Evolutionary conservation across 768 basidiomycete genomes (phyloP).

Genomic region (Suillus occidentalis): DNA sequence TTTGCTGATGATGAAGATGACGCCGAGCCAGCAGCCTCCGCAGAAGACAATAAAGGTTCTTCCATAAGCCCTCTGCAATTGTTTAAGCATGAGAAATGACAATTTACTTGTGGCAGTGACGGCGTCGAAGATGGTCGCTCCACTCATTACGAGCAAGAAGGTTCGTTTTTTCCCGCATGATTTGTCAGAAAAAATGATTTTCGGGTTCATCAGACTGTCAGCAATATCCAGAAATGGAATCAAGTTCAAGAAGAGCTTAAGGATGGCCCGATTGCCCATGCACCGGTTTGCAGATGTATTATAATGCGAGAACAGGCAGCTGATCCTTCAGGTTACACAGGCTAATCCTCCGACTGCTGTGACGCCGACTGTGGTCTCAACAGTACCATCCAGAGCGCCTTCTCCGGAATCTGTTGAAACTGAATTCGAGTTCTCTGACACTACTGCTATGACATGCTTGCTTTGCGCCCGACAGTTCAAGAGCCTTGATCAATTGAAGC

Average conservation of each 20-base stretch:
- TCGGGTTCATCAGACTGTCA: constrained; percentile 59
- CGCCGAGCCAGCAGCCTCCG: constrained; percentile 41
- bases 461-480: constrained; percentile 96
- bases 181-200: constrained; percentile 5
- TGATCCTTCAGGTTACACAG: constrained; percentile 11
- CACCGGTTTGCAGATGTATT: constrained; percentile 22
- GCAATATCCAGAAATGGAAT: constrained; percentile 97
- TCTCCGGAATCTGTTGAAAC: constrained; percentile 45
- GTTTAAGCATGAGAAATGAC: constrained; percentile 13
- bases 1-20: constrained; percentile 40
- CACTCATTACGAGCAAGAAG: constrained; percentile 85
- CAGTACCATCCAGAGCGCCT: constrained; percentile 30
- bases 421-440: constrained; percentile 85
- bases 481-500: constrained; percentile 74
- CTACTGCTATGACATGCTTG: constrained; percentile 72
- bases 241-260: constrained; percentile 88
- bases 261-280: constrained; percentile 35
- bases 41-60: constrained; percentile 48
- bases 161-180: constrained; percentile 35
- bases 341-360: constrained; percentile 14
- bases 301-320: constrained; percentile 8
- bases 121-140: constrained; percentile 71
- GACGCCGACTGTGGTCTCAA: constrained; percentile 13
- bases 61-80: not conserved
- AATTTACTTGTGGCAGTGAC: constrained; percentile 30